Percentiles rank a stretch among this genome's conserved stretches.
These are phyloP conservation scores for Mycena vitilis DNA, from an alignment of 768 basidiomycete genomes.

Conservation along the genomic window DNA sequence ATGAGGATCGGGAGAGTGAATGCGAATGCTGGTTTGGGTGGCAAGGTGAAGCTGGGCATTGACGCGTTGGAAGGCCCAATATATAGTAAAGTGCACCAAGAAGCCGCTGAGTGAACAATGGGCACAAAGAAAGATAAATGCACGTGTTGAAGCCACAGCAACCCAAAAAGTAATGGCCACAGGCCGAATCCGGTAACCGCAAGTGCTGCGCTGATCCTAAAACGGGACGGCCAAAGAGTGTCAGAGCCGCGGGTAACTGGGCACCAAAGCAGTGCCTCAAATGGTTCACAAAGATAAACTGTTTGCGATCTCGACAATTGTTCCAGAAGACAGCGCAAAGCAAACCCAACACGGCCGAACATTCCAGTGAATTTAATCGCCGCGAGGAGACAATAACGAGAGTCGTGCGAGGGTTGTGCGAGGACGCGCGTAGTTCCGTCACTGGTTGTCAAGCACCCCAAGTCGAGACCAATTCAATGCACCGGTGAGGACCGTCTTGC, in stretches of 20 bases:
- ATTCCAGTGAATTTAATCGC: conserved; percentile 41
- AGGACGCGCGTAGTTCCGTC: neutral
- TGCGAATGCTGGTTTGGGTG: neutral
- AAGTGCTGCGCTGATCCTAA: neutral
- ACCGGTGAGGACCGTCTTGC: too few relatives aligned
- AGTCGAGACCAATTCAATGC: too few relatives aligned
- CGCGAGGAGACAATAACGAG: conserved; percentile 58
- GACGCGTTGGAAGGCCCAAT: neutral
- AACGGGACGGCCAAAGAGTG: conserved; percentile 10
- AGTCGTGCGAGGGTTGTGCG: conserved; percentile 5
- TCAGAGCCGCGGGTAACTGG: conserved; percentile 17
- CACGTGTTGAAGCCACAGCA: conserved; percentile 17
- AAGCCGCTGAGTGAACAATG: conserved; percentile 18
- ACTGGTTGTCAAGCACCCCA: neutral
- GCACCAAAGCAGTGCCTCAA: conserved; percentile 18
- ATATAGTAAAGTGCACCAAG: conserved; percentile 2
- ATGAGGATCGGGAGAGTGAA: neutral
- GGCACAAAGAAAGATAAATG: conserved; percentile 20
- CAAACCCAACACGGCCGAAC: neutral
- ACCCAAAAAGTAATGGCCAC: conserved; percentile 1
- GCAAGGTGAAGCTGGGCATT: neutral
- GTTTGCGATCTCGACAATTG: conserved; percentile 1
- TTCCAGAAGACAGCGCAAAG: conserved; percentile 5
- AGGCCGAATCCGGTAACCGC: neutral
- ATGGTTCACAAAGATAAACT: neutral